A percentile compares a stretch with the other conserved stretches of the same genome.
Conservation (phyloP, 495 filamentous ascomycete species). For the Physcia stellaris region DNA sequence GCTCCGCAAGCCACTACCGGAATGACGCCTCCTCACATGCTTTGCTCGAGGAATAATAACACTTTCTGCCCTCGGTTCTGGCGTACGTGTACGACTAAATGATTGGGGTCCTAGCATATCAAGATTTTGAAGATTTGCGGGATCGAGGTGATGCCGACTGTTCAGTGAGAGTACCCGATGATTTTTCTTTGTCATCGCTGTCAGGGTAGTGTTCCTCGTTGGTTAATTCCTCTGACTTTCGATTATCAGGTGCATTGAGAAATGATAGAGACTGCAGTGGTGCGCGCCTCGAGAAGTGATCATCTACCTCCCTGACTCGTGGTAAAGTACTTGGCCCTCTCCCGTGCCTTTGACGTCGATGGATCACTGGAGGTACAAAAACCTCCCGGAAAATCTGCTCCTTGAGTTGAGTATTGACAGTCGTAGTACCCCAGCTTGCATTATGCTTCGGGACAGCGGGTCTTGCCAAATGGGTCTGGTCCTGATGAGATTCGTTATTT, state of each 20-base stretch:
- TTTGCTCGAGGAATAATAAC: constrained; percentile 11
- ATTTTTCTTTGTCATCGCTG: too few relatives aligned
- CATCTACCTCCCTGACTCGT: constrained; percentile 12
- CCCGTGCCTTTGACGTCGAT: constrained; percentile 47
- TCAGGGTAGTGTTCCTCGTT: too few relatives aligned
- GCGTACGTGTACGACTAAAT: not conserved
- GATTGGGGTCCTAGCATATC: too few relatives aligned
- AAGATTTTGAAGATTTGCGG: too few relatives aligned
- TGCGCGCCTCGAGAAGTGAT: constrained; percentile 1
- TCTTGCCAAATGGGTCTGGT: too few relatives aligned
- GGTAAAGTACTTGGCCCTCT: constrained; percentile 47
- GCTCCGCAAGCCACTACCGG: constrained; percentile 61
- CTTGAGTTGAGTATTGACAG: constrained; percentile 72
- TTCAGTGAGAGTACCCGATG: too few relatives aligned
- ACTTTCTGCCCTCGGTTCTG: not conserved
- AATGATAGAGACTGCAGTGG: too few relatives aligned
- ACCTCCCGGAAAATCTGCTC: constrained; percentile 92
- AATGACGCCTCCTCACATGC: constrained; percentile 49
- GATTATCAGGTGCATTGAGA: too few relatives aligned
- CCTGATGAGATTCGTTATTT: too few relatives aligned
- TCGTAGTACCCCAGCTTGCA: constrained; percentile 89
- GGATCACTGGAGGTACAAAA: constrained; percentile 71
- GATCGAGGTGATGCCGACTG: too few relatives aligned
- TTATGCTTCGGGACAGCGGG: constrained; percentile 28
- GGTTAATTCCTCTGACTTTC: constrained; percentile 1